Base-by-base conservation (phyloP, 805 yeast species). In the Myxozyma kluyveri region DNA sequence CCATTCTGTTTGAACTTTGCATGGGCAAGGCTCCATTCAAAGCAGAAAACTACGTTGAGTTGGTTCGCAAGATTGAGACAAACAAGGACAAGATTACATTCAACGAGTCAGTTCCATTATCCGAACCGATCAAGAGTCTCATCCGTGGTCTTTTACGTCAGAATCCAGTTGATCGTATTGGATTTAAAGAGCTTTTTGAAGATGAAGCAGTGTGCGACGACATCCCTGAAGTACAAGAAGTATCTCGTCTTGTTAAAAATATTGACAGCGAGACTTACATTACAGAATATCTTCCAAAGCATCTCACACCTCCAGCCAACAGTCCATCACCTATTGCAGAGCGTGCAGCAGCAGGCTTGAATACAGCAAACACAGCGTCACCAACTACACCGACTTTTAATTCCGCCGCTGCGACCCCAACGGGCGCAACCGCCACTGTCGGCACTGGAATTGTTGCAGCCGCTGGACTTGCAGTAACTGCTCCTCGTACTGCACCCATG, bases 1-100 rank as follows among this genome's bases (percentile, higher is more conserved):
- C 98, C 0, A 98, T 93, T 1, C 72, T 90, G 10, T 93, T 84
- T 69, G 99, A 93, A 69, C 90, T 93, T 96, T 79, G 87, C 10
- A 89, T 87, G 27, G 98, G 98, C n/a, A 85, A 80, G 68, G 96
- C 99, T 1, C 99, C 99, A 0, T 93, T 90, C 68, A 82, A 86
- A 59, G 98, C 99, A 2, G 81, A 86, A 3, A 93, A 93, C 66
- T 98, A 91, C 67, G 82, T 93, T 56, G 97, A 91, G 66, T 76
- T 93, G 49, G 77, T 87, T 64, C 83, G 86, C 68, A 87, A 84
- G 64, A 93, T 93, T 61, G 95, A 90, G 66, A 81, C 79, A 62
- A 78, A 88, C 1, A 83, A 85, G 57, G 96, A 90, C 69, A 75
- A 73, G 46, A 88, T 93, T 39, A 72, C 77, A 26, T 90, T 91